Base-by-base conservation (phyloP, 768 basidiomycete genomes). In the Exidia glandulosa region DNA sequence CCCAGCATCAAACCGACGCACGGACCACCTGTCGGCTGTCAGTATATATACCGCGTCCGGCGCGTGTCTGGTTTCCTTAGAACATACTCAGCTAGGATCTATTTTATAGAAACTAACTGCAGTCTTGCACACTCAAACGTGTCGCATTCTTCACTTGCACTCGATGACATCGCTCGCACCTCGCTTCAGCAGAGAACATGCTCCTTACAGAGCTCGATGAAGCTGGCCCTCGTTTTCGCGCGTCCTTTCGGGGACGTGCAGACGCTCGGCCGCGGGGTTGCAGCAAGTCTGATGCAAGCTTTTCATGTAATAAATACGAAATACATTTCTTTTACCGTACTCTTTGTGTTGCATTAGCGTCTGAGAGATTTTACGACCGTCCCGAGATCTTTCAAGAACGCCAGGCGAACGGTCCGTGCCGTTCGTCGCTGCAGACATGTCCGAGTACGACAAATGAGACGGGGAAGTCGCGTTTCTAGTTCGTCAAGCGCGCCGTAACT, bases 31-130 rank as follows among this genome's bases (percentile, higher is more conserved):
- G n/a, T n/a, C n/a, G n/a, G n/a, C n/a, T 6, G 10, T 12, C 50
- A 7, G 6, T 54, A 29, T 29, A 54, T 54, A 54, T 54, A 29
- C 27, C 25, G 25, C 14, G 5, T 9, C 30, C 29, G 2, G 14
- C 27, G 5, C 23, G 0, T 54, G 25, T 2, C 2, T 6, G 14
- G 25, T 29, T 54, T 54, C 50, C 30, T 31, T 31, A 54, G 50
- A 54, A 54, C 50, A 54, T 54, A 54, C 50, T 54, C 50, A 54
- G 50, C 50, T 54, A 54, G 50, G 50, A 54, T 54, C 50, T 54
- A 54, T 54, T 37, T 31, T 54, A 54, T 54, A 54, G 50, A 54
- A 29, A 29, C 50, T 54, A 54, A 54, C 50, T 54, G 50, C 30
- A 45, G 50, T 54, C 50, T 54, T 19, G 50, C 50, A 25, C 50